Evolutionary conservation across 164 flowering plant species (phyloP), one percentile per base, ranked within the genome.

Genomic region (Protea cynaroides): DNA sequence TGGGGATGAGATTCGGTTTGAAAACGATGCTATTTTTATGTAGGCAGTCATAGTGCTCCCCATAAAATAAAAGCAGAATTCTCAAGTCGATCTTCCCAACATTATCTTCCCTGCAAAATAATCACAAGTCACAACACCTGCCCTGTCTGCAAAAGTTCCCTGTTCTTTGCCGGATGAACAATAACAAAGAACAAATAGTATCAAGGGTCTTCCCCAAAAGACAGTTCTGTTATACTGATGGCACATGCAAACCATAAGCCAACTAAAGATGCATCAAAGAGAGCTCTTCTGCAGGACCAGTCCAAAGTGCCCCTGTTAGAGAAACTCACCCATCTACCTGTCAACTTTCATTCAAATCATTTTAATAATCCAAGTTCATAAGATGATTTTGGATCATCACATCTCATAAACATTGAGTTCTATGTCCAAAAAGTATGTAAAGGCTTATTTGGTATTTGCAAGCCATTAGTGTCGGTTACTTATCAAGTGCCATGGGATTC

Each of bases 1-100:
- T 22, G n/a, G 64, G 22, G 63, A 50, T 59, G 46, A 46, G 54
- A 61, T 61, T 61, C 44, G 54, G 64, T 61, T 61, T 24, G 64
- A 61, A 61, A 23, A 44, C 8, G 25, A 34, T 49, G 64, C 44
- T 17, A 61, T 52, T 61, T 60, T 46, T 61, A 23, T 61, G n/a
- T 15, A 58, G 44, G 51, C 29, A 34, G 9, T 22, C 18, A 23
- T 61, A 23, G 37, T 61, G 54, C 53, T 61, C 22, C 21, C 7
- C n/a, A 23, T 38, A 61, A 24, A 61, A 24, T 44, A 44, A 14
- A 44, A 61, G 23, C 40, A 46, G 36, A 46, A 60, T 1, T 13
- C 24, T 25, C 19, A 60, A 37, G 43, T n/a, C 17, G 44, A 51
- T 60, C 44, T 60, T 11, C 44, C n/a, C 46, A 60, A 44, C 52